phyloP scores from a whole-genome alignment of 768 basidiomycete genomes.

The Macrolepiota dolichaula region DNA sequence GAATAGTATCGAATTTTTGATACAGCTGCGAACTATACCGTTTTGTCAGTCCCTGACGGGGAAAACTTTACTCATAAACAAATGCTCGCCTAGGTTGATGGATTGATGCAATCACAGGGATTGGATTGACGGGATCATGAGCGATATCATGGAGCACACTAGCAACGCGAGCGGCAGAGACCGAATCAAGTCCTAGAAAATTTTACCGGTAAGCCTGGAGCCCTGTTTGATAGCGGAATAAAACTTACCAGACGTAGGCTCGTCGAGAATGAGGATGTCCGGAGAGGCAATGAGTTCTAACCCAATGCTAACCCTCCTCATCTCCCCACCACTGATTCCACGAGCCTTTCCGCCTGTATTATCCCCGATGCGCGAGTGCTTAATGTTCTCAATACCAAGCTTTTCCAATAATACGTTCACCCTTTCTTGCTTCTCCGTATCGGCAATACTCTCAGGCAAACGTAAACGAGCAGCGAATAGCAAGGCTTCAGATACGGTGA shows the following conservation, averaged over 20 bases:
- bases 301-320: slow-evolving; percentile 87
- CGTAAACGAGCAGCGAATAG: slow-evolving; percentile 84
- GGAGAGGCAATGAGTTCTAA: slow-evolving; percentile 84
- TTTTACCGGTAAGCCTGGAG: neutral
- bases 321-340: slow-evolving; percentile 91
- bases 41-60: neutral
- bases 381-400: slow-evolving; percentile 70
- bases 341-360: slow-evolving; percentile 64
- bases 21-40: slow-evolving; percentile 69
- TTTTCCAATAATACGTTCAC: slow-evolving; percentile 73
- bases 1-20: slow-evolving; percentile 78
- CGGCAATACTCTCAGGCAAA: slow-evolving; percentile 68
- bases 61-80: neutral
- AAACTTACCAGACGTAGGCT: slow-evolving; percentile 63
- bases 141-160: slow-evolving; percentile 75
- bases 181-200: slow-evolving; percentile 71
- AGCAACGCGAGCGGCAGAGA: slow-evolving; percentile 81
- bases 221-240: slow-evolving; percentile 1
- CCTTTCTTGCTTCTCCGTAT: slow-evolving; percentile 57
- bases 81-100: slow-evolving; percentile 74
- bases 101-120: slow-evolving; percentile 82
- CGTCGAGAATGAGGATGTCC: slow-evolving; percentile 83
- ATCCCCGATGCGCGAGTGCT: slow-evolving; percentile 67
- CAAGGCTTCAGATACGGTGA: slow-evolving; percentile 82
- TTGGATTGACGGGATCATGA: slow-evolving; percentile 61